These are phyloP conservation scores for Candida tibetensis DNA, from an alignment of 805 yeast genomes.

Conservation along the genomic window DNA sequence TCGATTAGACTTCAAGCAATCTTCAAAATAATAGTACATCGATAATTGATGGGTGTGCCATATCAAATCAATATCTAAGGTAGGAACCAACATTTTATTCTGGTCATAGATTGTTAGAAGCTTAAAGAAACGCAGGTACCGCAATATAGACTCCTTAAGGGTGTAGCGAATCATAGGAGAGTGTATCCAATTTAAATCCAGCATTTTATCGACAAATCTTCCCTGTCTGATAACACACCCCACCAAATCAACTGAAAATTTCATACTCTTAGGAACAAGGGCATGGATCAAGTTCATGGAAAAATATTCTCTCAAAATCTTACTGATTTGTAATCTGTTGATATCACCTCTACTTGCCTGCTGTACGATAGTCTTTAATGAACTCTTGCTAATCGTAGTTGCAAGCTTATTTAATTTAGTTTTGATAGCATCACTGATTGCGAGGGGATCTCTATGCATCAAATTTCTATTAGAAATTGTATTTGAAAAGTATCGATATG, in stretches of 20 bases:
- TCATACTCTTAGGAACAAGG: conserved; percentile 4
- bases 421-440: conserved; percentile 8
- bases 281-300: conserved; percentile 15
- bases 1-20: conserved; percentile 6
- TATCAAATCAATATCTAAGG: conserved; percentile 25
- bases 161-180: conserved; percentile 12
- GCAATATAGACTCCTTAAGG: conserved; percentile 12
- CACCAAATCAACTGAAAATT: conserved; percentile 22
- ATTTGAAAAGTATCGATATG: conserved; percentile 10
- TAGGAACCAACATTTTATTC: conserved; percentile 17
- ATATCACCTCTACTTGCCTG: background rate
- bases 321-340: background rate
- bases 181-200: conserved; percentile 17
- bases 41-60: conserved; percentile 30
- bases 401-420: background rate
- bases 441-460: conserved; percentile 1
- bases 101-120: conserved; percentile 4
- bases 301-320: conserved; percentile 8
- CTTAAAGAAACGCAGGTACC: conserved; percentile 19
- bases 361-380: background rate
- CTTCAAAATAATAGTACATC: conserved; percentile 13
- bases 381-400: background rate
- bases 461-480: conserved; percentile 5
- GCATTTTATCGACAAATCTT: conserved; percentile 20
- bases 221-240: conserved; percentile 23